These are phyloP conservation scores for Xylaria multiplex DNA, from an alignment of 2,329 filamentous ascomycete genomes.

Conservation along the genomic window DNA sequence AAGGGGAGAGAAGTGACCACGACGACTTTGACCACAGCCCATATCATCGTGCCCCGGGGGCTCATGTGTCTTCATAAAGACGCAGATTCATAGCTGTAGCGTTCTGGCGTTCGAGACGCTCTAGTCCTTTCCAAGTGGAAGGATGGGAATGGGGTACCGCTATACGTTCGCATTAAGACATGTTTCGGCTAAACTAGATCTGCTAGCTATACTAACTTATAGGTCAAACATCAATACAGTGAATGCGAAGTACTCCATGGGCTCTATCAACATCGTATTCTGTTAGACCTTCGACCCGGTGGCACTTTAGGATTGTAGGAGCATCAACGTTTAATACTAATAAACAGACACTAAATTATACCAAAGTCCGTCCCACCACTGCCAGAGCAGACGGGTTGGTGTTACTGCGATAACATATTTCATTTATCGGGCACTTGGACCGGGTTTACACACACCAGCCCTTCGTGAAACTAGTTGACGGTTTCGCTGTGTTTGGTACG, in stretches of 20 bases:
- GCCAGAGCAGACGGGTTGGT: background rate
- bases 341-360: background rate
- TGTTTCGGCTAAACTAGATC: background rate
- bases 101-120: slow-evolving; percentile 2
- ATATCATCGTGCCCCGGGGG: slow-evolving; percentile 5
- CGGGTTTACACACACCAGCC: background rate
- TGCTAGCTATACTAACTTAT: background rate
- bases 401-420: background rate
- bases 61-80: slow-evolving; percentile 2
- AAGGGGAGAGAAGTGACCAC: slow-evolving; percentile 6
- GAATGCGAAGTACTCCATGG: background rate
- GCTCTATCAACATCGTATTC: background rate
- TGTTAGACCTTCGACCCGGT: background rate
- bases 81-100: slow-evolving; percentile 10
- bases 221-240: background rate
- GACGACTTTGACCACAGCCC: slow-evolving; percentile 3
- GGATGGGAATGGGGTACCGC: background rate
- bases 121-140: slow-evolving; percentile 3
- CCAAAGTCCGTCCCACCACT: background rate
- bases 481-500: background rate
- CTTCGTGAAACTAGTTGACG: background rate
- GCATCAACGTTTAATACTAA: no score
- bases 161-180: no score
- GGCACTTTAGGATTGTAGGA: background rate
- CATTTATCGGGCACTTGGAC: background rate